phyloP scores from a whole-genome alignment of 768 basidiomycete genomes.

The Suillus occidentalis region DNA sequence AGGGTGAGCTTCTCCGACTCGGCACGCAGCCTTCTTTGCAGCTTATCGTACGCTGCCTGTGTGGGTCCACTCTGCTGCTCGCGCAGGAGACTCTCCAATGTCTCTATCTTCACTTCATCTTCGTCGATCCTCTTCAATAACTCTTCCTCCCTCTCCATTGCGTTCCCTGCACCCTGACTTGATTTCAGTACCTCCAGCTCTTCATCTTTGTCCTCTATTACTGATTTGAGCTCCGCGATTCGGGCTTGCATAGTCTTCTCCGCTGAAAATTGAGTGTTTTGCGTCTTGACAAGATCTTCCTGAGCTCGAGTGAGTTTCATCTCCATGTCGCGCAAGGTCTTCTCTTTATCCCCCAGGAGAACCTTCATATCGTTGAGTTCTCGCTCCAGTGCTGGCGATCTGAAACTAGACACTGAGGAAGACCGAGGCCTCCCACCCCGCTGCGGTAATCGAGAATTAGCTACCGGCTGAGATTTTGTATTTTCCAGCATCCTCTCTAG shows the following conservation, averaged over 20 bases:
- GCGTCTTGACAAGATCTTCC: conserved; percentile 46
- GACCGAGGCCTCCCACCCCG: conserved; percentile 49
- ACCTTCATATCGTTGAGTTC: conserved; percentile 52
- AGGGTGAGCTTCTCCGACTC: conserved; percentile 42
- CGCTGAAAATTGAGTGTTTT: conserved; percentile 59
- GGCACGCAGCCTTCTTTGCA: conserved; percentile 40
- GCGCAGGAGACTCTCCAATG: conserved; percentile 50
- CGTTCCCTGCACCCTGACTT: conserved; percentile 34
- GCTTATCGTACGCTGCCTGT: conserved; percentile 39
- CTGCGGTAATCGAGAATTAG: conserved; percentile 33
- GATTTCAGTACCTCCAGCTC: conserved; percentile 51
- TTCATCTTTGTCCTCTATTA: conserved; percentile 56
- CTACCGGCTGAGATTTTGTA: conserved; percentile 32
- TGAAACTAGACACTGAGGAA: conserved; percentile 56
- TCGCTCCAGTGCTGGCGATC: conserved; percentile 51
- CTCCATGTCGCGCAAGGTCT: conserved; percentile 40
- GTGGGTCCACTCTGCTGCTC: conserved; percentile 36
- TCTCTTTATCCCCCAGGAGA: conserved; percentile 44
- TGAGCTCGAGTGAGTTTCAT: conserved; percentile 52
- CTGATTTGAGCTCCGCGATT: conserved; percentile 42
- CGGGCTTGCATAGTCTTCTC: conserved; percentile 49
- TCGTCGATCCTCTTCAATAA: conserved; percentile 68
- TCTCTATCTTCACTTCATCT: conserved; percentile 64
- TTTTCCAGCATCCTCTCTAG: conserved; percentile 45
- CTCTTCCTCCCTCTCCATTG: conserved; percentile 56